Evolutionary conservation across 257 asterid genomes (phyloP), one percentile per base, ranked within the genome.

Genomic region (Przewalskia tangutica): DNA sequence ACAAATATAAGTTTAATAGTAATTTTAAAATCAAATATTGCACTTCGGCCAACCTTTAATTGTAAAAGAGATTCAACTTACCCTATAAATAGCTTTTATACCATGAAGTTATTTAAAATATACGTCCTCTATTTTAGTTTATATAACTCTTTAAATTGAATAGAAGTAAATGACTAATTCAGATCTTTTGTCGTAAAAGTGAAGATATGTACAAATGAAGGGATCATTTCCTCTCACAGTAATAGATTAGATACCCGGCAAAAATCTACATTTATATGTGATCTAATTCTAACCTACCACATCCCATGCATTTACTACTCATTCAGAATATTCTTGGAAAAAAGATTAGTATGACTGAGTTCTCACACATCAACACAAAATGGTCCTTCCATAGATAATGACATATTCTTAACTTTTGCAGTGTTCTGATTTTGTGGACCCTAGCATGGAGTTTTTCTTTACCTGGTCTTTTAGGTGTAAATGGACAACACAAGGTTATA

Each of bases 381-480:
- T 46, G 79, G 59, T 71, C 79, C 79, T 46, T 71, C 58, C 42
- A 6, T 6, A 71, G 79, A 71, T 71, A 46, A 18, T 81, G 62
- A 44, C 58, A 10, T 34, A 53, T 3, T 67, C 20, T 54, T 67
- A 68, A 38, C 70, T 11, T 54, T 38, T 67, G 68, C 38, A 4
- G 67, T 13, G 5, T 66, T 20, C 68, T 53, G 83, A 81, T 81
- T 81, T 81, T 66, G 83, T 81, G 79, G 83, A 67, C 83, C 83
- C 32, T n/a, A 36, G 38, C n/a, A 36, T 64, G 54, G 16, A 38
- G 55, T 66, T 66, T 81, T 16, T 17, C 14, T 81, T n/a, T 51
- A 11, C 51, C n/a, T 34, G 59, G 7, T 12, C 38, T 42, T 27
- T 11, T 70, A 44, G 27, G 56, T 64, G 62, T 51, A n/a, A 50